These are phyloP conservation scores for Xylogone sp. DNA, from an alignment of 2,329 filamentous ascomycete genomes.

Conservation along the genomic window DNA sequence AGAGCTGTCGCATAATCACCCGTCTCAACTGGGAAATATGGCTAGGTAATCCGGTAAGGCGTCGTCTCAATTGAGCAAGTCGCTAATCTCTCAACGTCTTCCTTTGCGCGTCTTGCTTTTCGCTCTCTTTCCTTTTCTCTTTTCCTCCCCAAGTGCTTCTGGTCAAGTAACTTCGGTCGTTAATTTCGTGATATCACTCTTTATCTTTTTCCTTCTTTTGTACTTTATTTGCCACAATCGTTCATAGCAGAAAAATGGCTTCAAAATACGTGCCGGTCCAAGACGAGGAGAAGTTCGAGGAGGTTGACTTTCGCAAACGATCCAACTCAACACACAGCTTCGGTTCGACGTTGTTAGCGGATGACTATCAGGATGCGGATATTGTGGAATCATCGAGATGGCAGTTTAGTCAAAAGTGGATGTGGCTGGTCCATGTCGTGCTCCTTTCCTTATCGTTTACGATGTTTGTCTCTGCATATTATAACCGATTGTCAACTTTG, in stretches of 20 bases:
- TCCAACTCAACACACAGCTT: constrained; percentile 16
- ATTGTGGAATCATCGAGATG: background rate
- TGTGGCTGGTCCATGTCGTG: constrained; percentile 23
- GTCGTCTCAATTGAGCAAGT: background rate
- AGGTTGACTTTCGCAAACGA: constrained; percentile 10
- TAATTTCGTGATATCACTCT: background rate
- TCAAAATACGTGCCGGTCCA: constrained; percentile 22
- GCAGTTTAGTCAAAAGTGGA: constrained; percentile 16
- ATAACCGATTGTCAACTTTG: constrained; percentile 21
- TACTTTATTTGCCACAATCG: background rate
- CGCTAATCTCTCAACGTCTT: background rate
- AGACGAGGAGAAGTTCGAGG: constrained; percentile 20
- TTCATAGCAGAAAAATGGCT: constrained; percentile 12
- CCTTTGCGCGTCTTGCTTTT: background rate
- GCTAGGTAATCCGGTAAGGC: too few species aligned
- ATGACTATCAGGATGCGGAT: constrained; percentile 16
- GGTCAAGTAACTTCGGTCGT: background rate
- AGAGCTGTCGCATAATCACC: too few species aligned
- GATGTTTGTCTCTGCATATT: constrained; percentile 22
- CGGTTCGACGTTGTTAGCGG: constrained; percentile 20
- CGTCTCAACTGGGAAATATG: too few species aligned
- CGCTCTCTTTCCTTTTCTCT: background rate
- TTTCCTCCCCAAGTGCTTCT: background rate
- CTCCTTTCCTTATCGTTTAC: constrained; percentile 21
- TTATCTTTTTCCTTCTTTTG: background rate